Evolutionary conservation across 2,329 filamentous ascomycete genomes (phyloP), one percentile per base, ranked within the genome.

Genomic region (Orbilia oligospora): DNA sequence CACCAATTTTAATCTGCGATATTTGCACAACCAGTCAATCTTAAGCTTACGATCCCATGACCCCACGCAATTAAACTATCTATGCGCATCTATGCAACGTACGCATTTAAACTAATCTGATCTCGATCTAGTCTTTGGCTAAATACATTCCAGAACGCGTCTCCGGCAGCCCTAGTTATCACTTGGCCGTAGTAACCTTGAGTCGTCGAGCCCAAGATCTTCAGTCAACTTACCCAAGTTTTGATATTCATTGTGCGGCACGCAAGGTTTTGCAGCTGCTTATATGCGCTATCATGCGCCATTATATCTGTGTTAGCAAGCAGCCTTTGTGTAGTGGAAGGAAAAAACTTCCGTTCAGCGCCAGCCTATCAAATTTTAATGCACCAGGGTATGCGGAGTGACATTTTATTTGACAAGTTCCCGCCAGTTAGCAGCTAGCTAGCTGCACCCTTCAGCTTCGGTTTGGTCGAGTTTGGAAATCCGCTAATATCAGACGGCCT

Each of bases 221-320:
- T 4, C 4, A 46, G 16, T 46, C n/a, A n/a, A 20, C 44, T 44
- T n/a, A n/a, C n/a, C n/a, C n/a, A n/a, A 16, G 51, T 16, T 20
- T 38, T 2, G 22, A 20, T 9, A 16, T 12, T 27, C 51, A 18
- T 58, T n/a, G 4, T 36, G 53, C 53, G n/a, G 27, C 30, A 22
- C 30, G 27, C 27, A 30, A 58, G n/a, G 44, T 6, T 18, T 36
- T 36, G 30, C 53, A 58, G 30, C 30, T 38, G 30, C 27, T 12
- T 30, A 38, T 38, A 58, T 58, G 53, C 53, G 51, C 51, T 24
- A 58, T 58, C 51, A 38, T 58, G 53, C 53, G 53, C 53, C 53
- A 58, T 38, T 18, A 38, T 58, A 58, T 18, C 30, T 58, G 8
- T 18, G n/a, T 14, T 55, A 41, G 12, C 51, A n/a, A n/a, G n/a